phyloP scores from a whole-genome alignment of 768 basidiomycete genomes.

The Suillus spraguei region DNA sequence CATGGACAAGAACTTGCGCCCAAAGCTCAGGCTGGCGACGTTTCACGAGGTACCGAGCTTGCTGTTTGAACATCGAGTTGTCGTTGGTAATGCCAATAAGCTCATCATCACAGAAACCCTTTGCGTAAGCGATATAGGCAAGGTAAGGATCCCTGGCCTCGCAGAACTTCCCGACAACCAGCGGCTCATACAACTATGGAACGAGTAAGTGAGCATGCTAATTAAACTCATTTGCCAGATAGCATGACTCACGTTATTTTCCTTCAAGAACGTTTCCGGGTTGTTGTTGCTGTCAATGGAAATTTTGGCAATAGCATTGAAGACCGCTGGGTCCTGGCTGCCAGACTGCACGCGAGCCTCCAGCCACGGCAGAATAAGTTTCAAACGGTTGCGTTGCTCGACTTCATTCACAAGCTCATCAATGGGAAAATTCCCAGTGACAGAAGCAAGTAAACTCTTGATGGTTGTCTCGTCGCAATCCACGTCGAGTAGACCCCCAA shows the following conservation, averaged over 20 bases:
- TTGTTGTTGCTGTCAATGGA: constrained; percentile 99
- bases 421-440: constrained; percentile 96
- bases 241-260: constrained; percentile 80
- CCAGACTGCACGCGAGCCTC: constrained; percentile 93
- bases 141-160: constrained; percentile 98
- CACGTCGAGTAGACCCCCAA: constrained; percentile 95
- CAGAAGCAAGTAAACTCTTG: constrained; percentile 91
- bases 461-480: constrained; percentile 97
- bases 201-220: constrained; percentile 12
- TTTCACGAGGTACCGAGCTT: constrained; percentile 96
- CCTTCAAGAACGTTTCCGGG: constrained; percentile 96
- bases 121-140: constrained; percentile 98
- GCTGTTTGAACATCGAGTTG: constrained; percentile 99
- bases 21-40: constrained; percentile 94
- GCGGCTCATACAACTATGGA: constrained; percentile 86
- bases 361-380: constrained; percentile 97
- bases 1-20: constrained; percentile 89
- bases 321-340: constrained; percentile 90
- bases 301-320: constrained; percentile 98
- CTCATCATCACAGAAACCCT: constrained; percentile 98
- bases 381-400: constrained; percentile 93
- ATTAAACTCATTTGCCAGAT: not conserved
- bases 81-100: constrained; percentile 96
- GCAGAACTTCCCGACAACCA: constrained; percentile 98
- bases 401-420: constrained; percentile 98